phyloP scores from a whole-genome alignment of 2,329 filamentous ascomycete species.

The Diaporthe ilicicola region DNA sequence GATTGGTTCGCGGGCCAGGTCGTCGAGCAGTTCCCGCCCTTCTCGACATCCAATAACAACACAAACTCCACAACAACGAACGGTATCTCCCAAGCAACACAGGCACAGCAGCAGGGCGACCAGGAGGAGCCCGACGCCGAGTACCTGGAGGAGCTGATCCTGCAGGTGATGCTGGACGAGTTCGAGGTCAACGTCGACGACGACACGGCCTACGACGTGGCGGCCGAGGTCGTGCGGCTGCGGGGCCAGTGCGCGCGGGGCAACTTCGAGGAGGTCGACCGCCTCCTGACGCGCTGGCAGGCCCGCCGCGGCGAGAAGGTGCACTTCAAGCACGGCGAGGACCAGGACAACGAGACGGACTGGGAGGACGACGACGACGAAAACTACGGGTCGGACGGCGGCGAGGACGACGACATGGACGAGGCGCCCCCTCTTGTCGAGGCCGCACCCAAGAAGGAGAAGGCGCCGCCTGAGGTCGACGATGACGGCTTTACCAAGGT shows the following conservation, averaged over 20 bases:
- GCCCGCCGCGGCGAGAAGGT: constrained; percentile 68
- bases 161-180: constrained; percentile 94
- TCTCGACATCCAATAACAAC: constrained; percentile 52
- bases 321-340: constrained; percentile 64
- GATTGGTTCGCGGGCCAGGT: constrained; percentile 95
- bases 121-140: constrained; percentile 70
- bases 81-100: constrained; percentile 28
- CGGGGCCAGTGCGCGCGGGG: constrained; percentile 71
- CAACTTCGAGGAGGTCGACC: constrained; percentile 70
- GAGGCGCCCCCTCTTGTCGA: constrained; percentile 72
- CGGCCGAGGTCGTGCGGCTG: constrained; percentile 74
- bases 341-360: constrained; percentile 66
- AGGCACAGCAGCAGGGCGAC: background rate
- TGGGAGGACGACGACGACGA: constrained; percentile 65
- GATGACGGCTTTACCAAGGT: constrained; percentile 85
- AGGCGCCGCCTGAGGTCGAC: constrained; percentile 75
- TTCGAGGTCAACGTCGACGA: constrained; percentile 95
- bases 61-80: constrained; percentile 40
- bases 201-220: constrained; percentile 80
- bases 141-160: constrained; percentile 83
- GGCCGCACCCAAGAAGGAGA: constrained; percentile 60
- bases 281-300: constrained; percentile 69
- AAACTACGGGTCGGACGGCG: constrained; percentile 62
- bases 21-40: constrained; percentile 79
- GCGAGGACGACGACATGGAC: constrained; percentile 69